A percentile compares a stretch with the other conserved stretches of the same genome.
Conservation (phyloP, 257 asterid species). For the Solanum virginianum region DNA sequence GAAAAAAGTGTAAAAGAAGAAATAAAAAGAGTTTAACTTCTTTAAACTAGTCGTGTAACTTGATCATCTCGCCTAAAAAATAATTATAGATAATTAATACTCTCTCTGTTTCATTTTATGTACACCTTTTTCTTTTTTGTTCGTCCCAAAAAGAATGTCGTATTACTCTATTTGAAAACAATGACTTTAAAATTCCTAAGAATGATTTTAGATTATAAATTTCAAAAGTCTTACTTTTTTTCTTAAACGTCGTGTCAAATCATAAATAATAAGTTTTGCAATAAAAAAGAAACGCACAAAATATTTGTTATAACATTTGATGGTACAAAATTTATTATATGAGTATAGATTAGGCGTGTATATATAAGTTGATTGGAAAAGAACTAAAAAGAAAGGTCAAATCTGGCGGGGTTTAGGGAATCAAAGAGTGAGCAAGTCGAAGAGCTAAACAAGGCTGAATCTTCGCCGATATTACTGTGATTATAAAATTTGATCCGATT, state of each 20-base stretch:
- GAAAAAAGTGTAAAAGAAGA: not conserved
- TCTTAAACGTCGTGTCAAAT: no score
- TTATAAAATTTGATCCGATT: slow-evolving; percentile 5
- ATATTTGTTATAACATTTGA: not conserved
- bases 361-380: not conserved
- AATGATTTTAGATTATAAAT: no score
- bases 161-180: no score
- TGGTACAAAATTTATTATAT: not conserved
- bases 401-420: slow-evolving; percentile 54
- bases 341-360: not conserved
- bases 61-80: not conserved
- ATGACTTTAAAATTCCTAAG: no score
- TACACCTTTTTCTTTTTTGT: no score
- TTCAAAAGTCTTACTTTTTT: no score
- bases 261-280: not conserved
- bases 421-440: slow-evolving; percentile 37
- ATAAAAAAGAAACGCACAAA: not conserved
- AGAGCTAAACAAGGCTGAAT: slow-evolving; percentile 82
- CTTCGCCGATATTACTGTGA: slow-evolving; percentile 41
- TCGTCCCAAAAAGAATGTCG: no score
- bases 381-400: slow-evolving; percentile 13
- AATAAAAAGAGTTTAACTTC: not conserved
- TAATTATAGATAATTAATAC: not conserved
- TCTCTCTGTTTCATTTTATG: no score
- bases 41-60: not conserved